Percentiles rank a stretch among this genome's conserved stretches.
These are phyloP conservation scores for Skeletonema grethae DNA, from an alignment of 108 stramenopile species.

Conservation along the genomic window DNA sequence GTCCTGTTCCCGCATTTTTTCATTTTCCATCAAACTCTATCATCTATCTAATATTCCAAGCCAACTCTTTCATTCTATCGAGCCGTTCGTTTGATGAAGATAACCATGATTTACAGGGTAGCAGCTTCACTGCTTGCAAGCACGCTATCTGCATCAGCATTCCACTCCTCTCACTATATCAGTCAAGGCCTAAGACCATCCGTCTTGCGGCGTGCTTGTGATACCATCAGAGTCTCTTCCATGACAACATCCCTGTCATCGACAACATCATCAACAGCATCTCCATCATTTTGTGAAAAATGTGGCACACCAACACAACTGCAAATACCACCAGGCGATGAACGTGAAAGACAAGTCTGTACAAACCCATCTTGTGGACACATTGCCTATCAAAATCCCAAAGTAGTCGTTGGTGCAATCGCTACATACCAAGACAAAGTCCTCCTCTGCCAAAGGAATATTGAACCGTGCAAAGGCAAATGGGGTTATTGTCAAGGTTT, in stretches of 20 bases:
- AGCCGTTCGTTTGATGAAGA: too few relatives aligned
- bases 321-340: slow-evolving; percentile 40
- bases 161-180: slow-evolving; percentile 15
- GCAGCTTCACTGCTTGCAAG: slow-evolving; percentile 17
- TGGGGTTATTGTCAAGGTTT: slow-evolving; percentile 54
- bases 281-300: slow-evolving; percentile 38
- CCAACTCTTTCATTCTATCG: too few relatives aligned
- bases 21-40: too few relatives aligned
- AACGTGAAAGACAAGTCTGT: slow-evolving; percentile 43
- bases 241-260: neutral
- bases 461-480: slow-evolving; percentile 49
- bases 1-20: too few relatives aligned
- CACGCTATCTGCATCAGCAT: slow-evolving; percentile 3
- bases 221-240: neutral
- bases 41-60: too few relatives aligned
- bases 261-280: neutral
- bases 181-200: neutral
- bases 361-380: slow-evolving; percentile 23
- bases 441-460: slow-evolving; percentile 42
- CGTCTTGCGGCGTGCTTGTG: neutral
- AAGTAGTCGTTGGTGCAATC: slow-evolving; percentile 39
- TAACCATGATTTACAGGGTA: slow-evolving; percentile 9
- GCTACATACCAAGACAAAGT: slow-evolving; percentile 36
- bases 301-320: slow-evolving; percentile 39
- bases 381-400: slow-evolving; percentile 39